These are phyloP conservation scores for Leccinum pachyderme DNA, from an alignment of 1,284 basidiomycete species.

Conservation along the genomic window DNA sequence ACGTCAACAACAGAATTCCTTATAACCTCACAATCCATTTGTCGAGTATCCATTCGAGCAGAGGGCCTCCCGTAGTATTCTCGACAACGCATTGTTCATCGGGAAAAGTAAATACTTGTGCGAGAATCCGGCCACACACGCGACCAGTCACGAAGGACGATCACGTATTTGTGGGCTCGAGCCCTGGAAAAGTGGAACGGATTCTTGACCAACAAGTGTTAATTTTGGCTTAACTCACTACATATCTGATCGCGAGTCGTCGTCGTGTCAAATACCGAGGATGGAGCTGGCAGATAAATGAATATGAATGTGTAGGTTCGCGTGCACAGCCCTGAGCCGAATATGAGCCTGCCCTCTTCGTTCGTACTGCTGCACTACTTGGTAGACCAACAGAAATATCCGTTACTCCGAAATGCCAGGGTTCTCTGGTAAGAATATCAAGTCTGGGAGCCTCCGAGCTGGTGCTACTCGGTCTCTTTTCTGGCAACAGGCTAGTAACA, in stretches of 20 bases:
- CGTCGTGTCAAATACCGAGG: neutral
- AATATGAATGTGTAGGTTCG: no score
- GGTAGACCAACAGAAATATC: no score
- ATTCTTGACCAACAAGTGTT: neutral
- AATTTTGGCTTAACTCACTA: no score
- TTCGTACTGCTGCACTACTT: no score
- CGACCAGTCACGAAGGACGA: neutral
- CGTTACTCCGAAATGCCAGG: no score
- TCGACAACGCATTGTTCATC: neutral
- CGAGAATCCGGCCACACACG: neutral
- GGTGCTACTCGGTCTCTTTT: no score
- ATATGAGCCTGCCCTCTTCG: no score
- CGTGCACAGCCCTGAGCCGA: no score
- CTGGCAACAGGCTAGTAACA: no score
- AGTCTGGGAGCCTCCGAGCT: no score
- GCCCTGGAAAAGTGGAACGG: neutral
- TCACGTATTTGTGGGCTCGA: neutral
- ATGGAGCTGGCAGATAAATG: neutral
- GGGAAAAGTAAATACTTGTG: neutral
- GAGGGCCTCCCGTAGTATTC: neutral
- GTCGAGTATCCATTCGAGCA: neutral
- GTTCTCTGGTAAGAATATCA: no score
- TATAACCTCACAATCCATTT: neutral
- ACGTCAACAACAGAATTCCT: neutral
- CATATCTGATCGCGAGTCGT: no score